Evolutionary conservation across 768 basidiomycete species (phyloP).

Genomic region (Gloeophyllum trabeum): DNA sequence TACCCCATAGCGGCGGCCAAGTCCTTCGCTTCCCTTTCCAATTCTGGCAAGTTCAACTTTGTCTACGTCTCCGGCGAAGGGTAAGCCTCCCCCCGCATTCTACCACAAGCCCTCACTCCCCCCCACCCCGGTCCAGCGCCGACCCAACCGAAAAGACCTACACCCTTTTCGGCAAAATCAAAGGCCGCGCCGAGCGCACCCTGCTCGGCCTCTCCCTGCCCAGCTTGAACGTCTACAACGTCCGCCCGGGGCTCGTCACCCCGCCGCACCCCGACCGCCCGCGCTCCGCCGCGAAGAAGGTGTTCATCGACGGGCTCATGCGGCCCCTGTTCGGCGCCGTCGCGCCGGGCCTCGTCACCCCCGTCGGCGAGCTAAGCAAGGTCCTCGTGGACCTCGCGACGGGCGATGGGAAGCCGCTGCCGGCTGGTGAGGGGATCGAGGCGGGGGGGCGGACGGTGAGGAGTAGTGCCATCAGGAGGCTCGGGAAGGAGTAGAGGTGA

Average conservation of each 20-base stretch:
- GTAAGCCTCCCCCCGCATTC: not conserved
- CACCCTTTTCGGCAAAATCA: slow-evolving; percentile 13
- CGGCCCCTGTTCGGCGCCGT: slow-evolving; percentile 2
- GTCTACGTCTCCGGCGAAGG: slow-evolving; percentile 16
- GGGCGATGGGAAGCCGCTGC: slow-evolving; percentile 14
- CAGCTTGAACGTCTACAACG: slow-evolving; percentile 12
- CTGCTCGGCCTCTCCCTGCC: slow-evolving; percentile 7
- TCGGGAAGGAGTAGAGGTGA: no score
- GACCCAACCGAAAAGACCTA: slow-evolving; percentile 13
- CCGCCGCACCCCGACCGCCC: slow-evolving; percentile 3
- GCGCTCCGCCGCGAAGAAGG: not conserved
- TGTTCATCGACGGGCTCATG: not conserved
- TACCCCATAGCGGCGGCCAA: slow-evolving; percentile 17
- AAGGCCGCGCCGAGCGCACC: slow-evolving; percentile 14
- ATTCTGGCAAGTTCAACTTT: slow-evolving; percentile 17
- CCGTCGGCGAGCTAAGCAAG: slow-evolving; percentile 11
- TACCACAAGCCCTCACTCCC: not conserved
- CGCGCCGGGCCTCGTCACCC: slow-evolving; percentile 8
- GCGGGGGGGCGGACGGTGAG: slow-evolving; percentile 15
- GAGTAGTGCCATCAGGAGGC: not conserved
- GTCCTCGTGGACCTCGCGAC: slow-evolving; percentile 12
- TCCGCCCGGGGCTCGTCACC: slow-evolving; percentile 13
- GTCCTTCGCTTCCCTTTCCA: slow-evolving; percentile 8
- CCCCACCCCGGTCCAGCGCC: slow-evolving; percentile 7
- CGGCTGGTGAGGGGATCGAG: slow-evolving; percentile 12